Percentiles rank a stretch among this genome's conserved stretches.
phyloP scores from a whole-genome alignment of 2,329 filamentous ascomycete genomes.

The Diaporthe longicolla region DNA sequence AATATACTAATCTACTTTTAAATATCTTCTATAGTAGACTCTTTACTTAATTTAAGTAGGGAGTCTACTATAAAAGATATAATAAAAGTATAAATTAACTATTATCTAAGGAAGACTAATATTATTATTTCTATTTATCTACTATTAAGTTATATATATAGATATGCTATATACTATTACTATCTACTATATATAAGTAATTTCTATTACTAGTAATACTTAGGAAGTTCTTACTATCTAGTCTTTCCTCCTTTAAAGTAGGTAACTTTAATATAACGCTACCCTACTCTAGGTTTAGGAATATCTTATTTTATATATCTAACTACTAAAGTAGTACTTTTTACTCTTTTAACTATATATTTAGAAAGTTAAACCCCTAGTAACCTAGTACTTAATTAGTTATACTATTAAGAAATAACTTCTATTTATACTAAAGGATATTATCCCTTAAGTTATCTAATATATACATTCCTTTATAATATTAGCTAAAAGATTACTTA shows the following conservation, averaged over 20 bases:
- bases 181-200: not conserved
- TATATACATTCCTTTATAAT: not conserved
- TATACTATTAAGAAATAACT: not conserved
- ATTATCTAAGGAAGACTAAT: not conserved
- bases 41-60: too few species aligned
- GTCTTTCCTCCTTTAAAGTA: not conserved
- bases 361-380: not conserved
- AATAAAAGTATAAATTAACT: too few species aligned
- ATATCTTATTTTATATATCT: not conserved
- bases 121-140: not conserved
- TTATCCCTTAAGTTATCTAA: not conserved
- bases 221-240: not conserved
- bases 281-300: not conserved
- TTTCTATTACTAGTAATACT: not conserved
- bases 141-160: slow-evolving; percentile 1
- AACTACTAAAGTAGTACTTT: not conserved
- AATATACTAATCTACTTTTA: too few species aligned
- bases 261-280: not conserved
- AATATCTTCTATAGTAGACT: too few species aligned
- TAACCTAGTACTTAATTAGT: not conserved
- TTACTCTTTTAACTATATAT: not conserved
- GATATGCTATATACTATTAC: not conserved
- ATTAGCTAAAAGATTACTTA: not conserved
- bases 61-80: too few species aligned
- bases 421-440: not conserved